Base-by-base conservation (phyloP, 148 eudicot species). In the Cornus suecica region DNA sequence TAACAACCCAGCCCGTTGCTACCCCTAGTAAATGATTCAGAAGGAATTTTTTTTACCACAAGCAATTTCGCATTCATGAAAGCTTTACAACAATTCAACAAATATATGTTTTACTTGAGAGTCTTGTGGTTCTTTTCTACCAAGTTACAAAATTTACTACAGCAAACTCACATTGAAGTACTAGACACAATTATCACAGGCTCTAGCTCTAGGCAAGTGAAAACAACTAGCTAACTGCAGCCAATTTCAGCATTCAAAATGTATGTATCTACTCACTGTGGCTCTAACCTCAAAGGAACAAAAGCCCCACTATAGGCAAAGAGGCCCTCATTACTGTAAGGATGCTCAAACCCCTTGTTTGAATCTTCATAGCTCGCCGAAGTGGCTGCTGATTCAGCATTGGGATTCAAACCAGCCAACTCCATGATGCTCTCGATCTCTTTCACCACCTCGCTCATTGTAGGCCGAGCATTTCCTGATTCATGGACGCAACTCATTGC, bases 391-490 rank as follows among this genome's bases (percentile, higher is more conserved):
- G 92, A 87, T 11, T 86, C 92, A 41, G 73, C 71, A 79, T 83
- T 84, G 18, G 82, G 80, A 34, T 80, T 78, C 77, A 84, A 18
- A 60, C 89, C 87, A 23, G 71, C 86, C 60, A 79, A 63, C 72
- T 86, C 82, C 83, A 89, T 87, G 28, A 89, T 84, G 64, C 52
- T 82, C 78, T 89, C 95, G 0, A 89, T 84, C 81, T 89, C 92
- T 81, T 86, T 89, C 31, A 87, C 92, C 65, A 88, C 89, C 16
- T 81, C 85, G 14, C 86, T 81, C 95, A 89, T 89, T 31, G 87
- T 68, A 37, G 95, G 95, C 52, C 95, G 82, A 20, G 81, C 68
- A 52, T 61, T 80, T 42, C 89, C 91, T 16, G 56, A 6, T 77
- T 91, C 95, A 70, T 84, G 80, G 58, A 89, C 88, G 71, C 95